A percentile compares a stretch with the other conserved stretches of the same genome.
These are phyloP conservation scores for Abelmoschus esculentus DNA, from an alignment of 345 rosid species.

Conservation along the genomic window DNA sequence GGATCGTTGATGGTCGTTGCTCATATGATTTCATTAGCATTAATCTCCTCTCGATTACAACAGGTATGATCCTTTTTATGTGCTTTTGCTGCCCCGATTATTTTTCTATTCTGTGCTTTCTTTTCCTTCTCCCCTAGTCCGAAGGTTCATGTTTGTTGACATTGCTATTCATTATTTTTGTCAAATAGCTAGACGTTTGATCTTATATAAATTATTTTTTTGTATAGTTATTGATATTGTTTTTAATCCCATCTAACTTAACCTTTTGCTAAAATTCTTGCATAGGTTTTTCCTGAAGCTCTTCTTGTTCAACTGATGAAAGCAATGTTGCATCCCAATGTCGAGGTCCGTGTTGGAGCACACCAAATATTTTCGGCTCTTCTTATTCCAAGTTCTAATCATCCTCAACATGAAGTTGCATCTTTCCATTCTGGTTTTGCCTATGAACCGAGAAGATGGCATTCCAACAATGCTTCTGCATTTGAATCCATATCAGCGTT, in stretches of 20 bases:
- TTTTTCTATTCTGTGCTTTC: too few relatives aligned
- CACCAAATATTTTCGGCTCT: slow-evolving; percentile 80
- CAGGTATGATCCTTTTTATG: slow-evolving; percentile 30
- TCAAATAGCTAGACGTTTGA: neutral
- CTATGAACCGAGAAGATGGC: slow-evolving; percentile 60
- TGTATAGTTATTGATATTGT: neutral
- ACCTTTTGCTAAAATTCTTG: neutral
- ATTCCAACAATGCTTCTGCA: slow-evolving; percentile 55
- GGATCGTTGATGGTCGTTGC: slow-evolving; percentile 76
- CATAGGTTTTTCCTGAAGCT: slow-evolving; percentile 71
- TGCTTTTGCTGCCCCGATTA: neutral
- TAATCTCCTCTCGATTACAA: slow-evolving; percentile 43
- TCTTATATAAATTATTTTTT: neutral
- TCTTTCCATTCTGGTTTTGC: slow-evolving; percentile 50
- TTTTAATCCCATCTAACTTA: slow-evolving; percentile 9
- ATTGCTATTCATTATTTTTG: neutral
- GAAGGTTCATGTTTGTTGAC: too few relatives aligned
- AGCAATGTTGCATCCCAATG: slow-evolving; percentile 81
- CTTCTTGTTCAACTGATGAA: slow-evolving; percentile 75
- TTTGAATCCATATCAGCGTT: slow-evolving; percentile 64
- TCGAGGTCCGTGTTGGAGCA: slow-evolving; percentile 78
- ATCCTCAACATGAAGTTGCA: slow-evolving; percentile 42
- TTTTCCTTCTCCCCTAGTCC: too few relatives aligned
- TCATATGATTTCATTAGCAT: slow-evolving; percentile 60
- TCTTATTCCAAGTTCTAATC: slow-evolving; percentile 55